A percentile compares a stretch with the other conserved stretches of the same genome.
Conservation (phyloP, 1,284 basidiomycete genomes). For the Moniliella sp. region DNA sequence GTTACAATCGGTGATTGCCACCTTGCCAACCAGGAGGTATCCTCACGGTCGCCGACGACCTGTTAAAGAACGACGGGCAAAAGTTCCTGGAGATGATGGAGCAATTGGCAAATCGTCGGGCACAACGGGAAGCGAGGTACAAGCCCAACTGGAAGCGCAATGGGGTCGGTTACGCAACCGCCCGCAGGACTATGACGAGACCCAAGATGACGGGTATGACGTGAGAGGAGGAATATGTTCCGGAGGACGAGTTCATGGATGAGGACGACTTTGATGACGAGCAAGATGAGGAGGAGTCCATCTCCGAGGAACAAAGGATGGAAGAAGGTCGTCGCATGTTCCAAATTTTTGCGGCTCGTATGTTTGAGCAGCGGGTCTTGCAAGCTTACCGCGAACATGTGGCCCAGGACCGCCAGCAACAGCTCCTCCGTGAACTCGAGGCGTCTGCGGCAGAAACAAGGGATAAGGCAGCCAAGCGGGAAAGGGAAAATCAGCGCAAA, state of each 20-base stretch:
- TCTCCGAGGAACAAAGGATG: slow-evolving; percentile 58
- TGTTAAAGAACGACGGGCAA: slow-evolving; percentile 89
- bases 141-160: slow-evolving; percentile 6
- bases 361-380: slow-evolving; percentile 93
- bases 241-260: slow-evolving; percentile 36
- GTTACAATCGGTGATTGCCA: no score
- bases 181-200: slow-evolving; percentile 7
- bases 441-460: slow-evolving; percentile 60
- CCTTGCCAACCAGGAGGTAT: slow-evolving; percentile 56
- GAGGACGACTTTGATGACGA: slow-evolving; percentile 40
- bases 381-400: slow-evolving; percentile 65
- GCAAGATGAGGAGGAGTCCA: slow-evolving; percentile 26
- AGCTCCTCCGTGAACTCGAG: slow-evolving; percentile 66
- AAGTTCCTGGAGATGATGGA: slow-evolving; percentile 99
- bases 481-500: slow-evolving; percentile 90
- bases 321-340: slow-evolving; percentile 98
- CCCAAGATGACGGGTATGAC: no score
- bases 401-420: slow-evolving; percentile 68
- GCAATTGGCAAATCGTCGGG: slow-evolving; percentile 76
- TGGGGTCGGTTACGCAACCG: neutral
- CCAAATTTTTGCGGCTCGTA: slow-evolving; percentile 94
- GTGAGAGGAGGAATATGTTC: slow-evolving; percentile 38
- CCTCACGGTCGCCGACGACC: slow-evolving; percentile 91
- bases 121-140: slow-evolving; percentile 69
- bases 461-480: slow-evolving; percentile 76